Percentiles rank a stretch among this genome's conserved stretches.
These are phyloP conservation scores for Agaricus bisporus DNA, from an alignment of 768 basidiomycete genomes.

Conservation along the genomic window DNA sequence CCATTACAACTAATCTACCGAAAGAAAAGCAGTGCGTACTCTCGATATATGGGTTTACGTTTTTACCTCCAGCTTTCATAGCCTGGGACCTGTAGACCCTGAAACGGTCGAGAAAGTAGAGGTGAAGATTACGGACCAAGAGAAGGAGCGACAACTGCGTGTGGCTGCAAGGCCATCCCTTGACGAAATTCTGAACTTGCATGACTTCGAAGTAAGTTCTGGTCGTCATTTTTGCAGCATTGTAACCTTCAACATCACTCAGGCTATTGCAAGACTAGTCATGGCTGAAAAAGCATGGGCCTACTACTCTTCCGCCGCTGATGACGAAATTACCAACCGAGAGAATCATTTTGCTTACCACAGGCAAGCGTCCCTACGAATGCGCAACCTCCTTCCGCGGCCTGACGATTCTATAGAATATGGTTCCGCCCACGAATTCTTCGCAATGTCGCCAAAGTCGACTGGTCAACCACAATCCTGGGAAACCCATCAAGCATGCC, in stretches of 20 bases:
- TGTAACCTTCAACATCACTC: constrained; percentile 1
- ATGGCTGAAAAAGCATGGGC: constrained; percentile 92
- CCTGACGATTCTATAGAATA: constrained; percentile 34
- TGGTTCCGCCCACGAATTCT: constrained; percentile 91
- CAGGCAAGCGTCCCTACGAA: constrained; percentile 37
- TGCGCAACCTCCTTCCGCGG: not conserved
- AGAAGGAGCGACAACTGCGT: constrained; percentile 62
- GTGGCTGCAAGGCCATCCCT: constrained; percentile 63
- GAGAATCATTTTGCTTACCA: constrained; percentile 93
- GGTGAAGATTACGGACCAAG: constrained; percentile 60
- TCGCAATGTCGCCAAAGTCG: constrained; percentile 79
- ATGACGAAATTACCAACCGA: constrained; percentile 87
- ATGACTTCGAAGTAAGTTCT: constrained; percentile 81
- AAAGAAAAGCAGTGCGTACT: constrained; percentile 73
- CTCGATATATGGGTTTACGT: not conserved
- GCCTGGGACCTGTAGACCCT: constrained; percentile 68
- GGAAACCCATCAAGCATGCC: constrained; percentile 74
- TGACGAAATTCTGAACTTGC: constrained; percentile 78
- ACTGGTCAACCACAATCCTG: constrained; percentile 79
- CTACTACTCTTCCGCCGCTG: constrained; percentile 94
- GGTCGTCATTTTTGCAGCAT: not conserved
- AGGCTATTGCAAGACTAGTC: constrained; percentile 79
- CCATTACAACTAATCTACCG: constrained; percentile 69
- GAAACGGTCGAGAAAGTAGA: constrained; percentile 59
- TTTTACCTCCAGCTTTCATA: constrained; percentile 14